Evolutionary conservation across 306 rosid genomes (phyloP), one percentile per base, ranked within the genome.

Genomic region (Cucumis cinereus): DNA sequence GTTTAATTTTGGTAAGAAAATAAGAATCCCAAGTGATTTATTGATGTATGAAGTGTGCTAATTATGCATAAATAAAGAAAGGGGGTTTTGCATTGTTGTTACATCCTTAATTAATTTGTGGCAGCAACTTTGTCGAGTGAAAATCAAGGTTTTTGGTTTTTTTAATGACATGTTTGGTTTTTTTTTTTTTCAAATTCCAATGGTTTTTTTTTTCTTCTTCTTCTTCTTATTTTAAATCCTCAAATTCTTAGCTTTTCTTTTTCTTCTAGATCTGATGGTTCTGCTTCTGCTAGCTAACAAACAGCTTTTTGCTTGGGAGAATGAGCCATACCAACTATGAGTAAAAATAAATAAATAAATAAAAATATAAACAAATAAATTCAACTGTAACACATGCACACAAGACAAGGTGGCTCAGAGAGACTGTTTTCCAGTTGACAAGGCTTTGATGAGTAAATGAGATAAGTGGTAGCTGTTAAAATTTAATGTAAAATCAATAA

Each of bases 301-400:
- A 82, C 92, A 86, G 93, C 95, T 89, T 92, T 94, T 90, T 92
- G 90, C 94, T 85, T 91, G 77, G 94, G 86, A 87, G 80, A 90
- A 82, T 73, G 97, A 88, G 90, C 97, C 97, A 77, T 63, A 77
- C 85, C 84, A 81, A 74, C 80, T 87, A 80, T 81, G 81, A 67
- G 72, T 72, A 79, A 67, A 80, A 79, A 57, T 66, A 57, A 28
- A 26, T 28, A 6, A 17, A 33, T 17, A 7, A 7, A 19, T 19
- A 4, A 7, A 2, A 35, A 33, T 15, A 35, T 2, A 20, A 64
- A 20, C 6, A 41, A 41, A 41, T 6, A 43, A 68, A 68, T 10
- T 72, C 58, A 70, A 24, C 57, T 69, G 75, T 68, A 69, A 57
- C 74, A 79, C 77, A 78, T 75, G 79, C 56, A 75, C 68, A 35